Base-by-base conservation (phyloP, 2,329 filamentous ascomycete species). In the Neocatenulostroma microsporum region DNA sequence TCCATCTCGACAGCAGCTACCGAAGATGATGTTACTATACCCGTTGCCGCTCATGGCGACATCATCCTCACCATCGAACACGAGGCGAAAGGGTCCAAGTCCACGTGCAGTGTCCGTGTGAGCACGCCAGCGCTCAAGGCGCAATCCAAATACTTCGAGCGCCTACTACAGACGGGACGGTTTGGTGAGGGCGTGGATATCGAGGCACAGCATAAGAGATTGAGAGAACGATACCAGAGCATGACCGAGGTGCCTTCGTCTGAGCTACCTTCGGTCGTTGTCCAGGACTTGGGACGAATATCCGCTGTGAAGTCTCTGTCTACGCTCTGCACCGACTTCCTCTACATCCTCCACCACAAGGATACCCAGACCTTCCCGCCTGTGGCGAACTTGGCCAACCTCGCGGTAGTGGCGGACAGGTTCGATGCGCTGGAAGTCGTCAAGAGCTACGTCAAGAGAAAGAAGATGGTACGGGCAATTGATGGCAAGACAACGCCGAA, bases 351-450 rank as follows among this genome's bases (percentile, higher is more conserved):
- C 13, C 82, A 87, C 54, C 69, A 69, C 15, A 62, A 62, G 31
- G 69, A 73, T 24, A 58, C 66, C 24, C 60, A 55, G 2, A 58
- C 54, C 2, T 65, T 48, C 11, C 41, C 47, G n/a, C 71, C 14
- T 12, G 69, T 84, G 45, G 62, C 73, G 5, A 81, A 81, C 46
- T 66, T 83, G 9, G 74, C 78, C 11, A 81, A 80, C 2, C 63
- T 87, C 26, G 76, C 80, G 26, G 71, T 85, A 34, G 71, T 84
- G 38, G 80, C 82, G 8, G 83, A 87, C 57, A 74, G 80, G 29
- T 87, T 85, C 58, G 79, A 82, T 60, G 81, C 79, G 41, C 61
- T 76, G 2, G 56, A 66, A 3, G 56, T 66, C 9, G 68, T 85
- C 2, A 66, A 72, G 7, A 64, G 63, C 30, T 74, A 76, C 44